Conservation (phyloP, 2,329 filamentous ascomycete genomes). For the Diplodia seriata region DNA sequence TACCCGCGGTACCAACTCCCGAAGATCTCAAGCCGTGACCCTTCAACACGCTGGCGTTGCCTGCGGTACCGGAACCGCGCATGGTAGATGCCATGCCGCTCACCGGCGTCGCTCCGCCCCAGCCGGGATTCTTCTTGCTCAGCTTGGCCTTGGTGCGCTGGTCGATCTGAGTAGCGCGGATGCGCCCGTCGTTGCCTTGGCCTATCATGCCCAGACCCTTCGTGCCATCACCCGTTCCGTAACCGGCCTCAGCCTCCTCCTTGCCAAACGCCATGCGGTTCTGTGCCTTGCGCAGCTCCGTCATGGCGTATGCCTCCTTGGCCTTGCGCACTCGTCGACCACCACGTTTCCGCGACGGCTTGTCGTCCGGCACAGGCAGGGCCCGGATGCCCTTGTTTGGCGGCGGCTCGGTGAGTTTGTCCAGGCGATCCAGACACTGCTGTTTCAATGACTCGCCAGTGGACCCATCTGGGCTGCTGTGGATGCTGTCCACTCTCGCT, state of each 20-base stretch:
- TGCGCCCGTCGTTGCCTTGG: slow-evolving; percentile 82
- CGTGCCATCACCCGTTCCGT: slow-evolving; percentile 83
- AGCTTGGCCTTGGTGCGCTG: slow-evolving; percentile 92
- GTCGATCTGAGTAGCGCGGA: slow-evolving; percentile 88
- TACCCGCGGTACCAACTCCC: slow-evolving; percentile 81
- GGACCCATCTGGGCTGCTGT: slow-evolving; percentile 80
- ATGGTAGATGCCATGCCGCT: slow-evolving; percentile 69
- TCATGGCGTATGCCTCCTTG: slow-evolving; percentile 97
- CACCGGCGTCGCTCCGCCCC: slow-evolving; percentile 70
- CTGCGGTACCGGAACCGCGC: slow-evolving; percentile 71
- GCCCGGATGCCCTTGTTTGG: slow-evolving; percentile 88
- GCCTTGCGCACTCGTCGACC: slow-evolving; percentile 89
- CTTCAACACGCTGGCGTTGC: slow-evolving; percentile 72
- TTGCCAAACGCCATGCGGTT: slow-evolving; percentile 96
- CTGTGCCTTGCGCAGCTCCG: slow-evolving; percentile 92
- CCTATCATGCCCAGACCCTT: slow-evolving; percentile 96
- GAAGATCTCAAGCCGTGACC: slow-evolving; percentile 80
- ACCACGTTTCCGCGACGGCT: slow-evolving; percentile 89
- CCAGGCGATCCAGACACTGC: slow-evolving; percentile 82
- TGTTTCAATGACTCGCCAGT: slow-evolving; percentile 82
- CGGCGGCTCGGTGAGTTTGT: slow-evolving; percentile 90
- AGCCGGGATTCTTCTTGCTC: slow-evolving; percentile 93
- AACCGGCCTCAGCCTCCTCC: slow-evolving; percentile 92
- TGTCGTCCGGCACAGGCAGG: slow-evolving; percentile 91
- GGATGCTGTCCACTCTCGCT: slow-evolving; percentile 85